Percentiles rank a stretch among this genome's conserved stretches.
Conservation (phyloP, 345 rosid species). For the Murraya koenigii region DNA sequence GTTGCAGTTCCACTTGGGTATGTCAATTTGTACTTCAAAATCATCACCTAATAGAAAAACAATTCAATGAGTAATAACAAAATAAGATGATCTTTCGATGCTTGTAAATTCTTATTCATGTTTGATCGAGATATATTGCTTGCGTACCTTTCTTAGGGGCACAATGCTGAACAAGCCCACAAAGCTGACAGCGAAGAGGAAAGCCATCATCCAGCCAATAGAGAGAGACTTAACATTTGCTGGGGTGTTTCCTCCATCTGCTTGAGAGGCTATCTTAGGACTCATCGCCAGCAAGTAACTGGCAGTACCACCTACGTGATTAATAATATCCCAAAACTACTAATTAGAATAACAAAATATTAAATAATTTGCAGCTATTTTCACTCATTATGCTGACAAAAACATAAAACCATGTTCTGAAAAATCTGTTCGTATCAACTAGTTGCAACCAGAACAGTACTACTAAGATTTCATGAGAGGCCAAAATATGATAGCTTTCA, state of each 20-base stretch:
- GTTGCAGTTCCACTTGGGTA: constrained; percentile 96
- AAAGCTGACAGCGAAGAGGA: constrained; percentile 80
- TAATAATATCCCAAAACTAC: background rate
- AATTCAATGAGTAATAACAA: background rate
- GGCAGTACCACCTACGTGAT: constrained; percentile 71
- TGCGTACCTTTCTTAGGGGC: constrained; percentile 65
- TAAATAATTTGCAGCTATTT: background rate
- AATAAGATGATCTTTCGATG: background rate
- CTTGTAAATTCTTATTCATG: background rate
- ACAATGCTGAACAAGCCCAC: constrained; percentile 84
- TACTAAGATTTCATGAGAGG: no score
- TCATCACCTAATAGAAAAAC: constrained; percentile 54
- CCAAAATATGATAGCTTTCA: no score
- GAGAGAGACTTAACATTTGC: constrained; percentile 57
- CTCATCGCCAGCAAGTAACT: constrained; percentile 82
- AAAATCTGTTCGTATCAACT: background rate
- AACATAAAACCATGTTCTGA: background rate
- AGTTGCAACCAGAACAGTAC: background rate
- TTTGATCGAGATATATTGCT: background rate
- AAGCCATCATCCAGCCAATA: constrained; percentile 74
- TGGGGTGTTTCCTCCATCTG: constrained; percentile 50
- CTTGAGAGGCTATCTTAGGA: constrained; percentile 45
- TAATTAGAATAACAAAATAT: background rate
- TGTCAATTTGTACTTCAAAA: constrained; percentile 71
- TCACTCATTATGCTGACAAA: background rate